phyloP scores from a whole-genome alignment of 805 yeast genomes.

The Metschnikowia anglica region DNA sequence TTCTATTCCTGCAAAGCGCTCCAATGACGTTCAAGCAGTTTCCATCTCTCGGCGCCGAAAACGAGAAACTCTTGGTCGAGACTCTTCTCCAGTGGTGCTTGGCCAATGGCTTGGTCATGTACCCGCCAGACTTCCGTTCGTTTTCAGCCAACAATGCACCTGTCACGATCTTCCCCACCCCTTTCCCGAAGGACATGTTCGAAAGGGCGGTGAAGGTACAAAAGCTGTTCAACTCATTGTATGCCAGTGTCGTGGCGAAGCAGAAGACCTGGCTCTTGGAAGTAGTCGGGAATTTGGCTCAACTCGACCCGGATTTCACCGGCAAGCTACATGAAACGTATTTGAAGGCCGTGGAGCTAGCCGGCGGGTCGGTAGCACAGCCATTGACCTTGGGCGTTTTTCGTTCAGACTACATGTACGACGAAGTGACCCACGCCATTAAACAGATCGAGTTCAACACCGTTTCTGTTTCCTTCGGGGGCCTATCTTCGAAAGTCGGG shows the following conservation, averaged over 20 bases:
- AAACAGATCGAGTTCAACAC: slow-evolving; percentile 97
- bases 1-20: background rate
- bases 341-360: slow-evolving; percentile 44
- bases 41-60: slow-evolving; percentile 31
- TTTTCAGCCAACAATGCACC: slow-evolving; percentile 70
- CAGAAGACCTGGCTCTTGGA: slow-evolving; percentile 58
- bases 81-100: slow-evolving; percentile 72
- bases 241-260: slow-evolving; percentile 62
- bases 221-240: slow-evolving; percentile 65
- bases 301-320: slow-evolving; percentile 73
- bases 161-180: slow-evolving; percentile 86
- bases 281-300: slow-evolving; percentile 54
- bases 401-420: slow-evolving; percentile 81
- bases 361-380: slow-evolving; percentile 50
- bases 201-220: slow-evolving; percentile 67
- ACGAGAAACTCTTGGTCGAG: slow-evolving; percentile 38
- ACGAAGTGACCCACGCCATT: slow-evolving; percentile 48
- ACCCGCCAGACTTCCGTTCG: slow-evolving; percentile 55
- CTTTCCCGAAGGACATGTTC: slow-evolving; percentile 70
- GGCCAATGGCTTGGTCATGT: slow-evolving; percentile 79
- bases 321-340: slow-evolving; percentile 71
- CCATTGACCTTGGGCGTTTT: slow-evolving; percentile 77
- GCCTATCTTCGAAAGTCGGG: slow-evolving; percentile 78
- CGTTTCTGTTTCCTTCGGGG: slow-evolving; percentile 93
- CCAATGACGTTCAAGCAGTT: slow-evolving; percentile 28